Conservation (phyloP, 441 rosid species). For the Aleurites moluccanus region DNA sequence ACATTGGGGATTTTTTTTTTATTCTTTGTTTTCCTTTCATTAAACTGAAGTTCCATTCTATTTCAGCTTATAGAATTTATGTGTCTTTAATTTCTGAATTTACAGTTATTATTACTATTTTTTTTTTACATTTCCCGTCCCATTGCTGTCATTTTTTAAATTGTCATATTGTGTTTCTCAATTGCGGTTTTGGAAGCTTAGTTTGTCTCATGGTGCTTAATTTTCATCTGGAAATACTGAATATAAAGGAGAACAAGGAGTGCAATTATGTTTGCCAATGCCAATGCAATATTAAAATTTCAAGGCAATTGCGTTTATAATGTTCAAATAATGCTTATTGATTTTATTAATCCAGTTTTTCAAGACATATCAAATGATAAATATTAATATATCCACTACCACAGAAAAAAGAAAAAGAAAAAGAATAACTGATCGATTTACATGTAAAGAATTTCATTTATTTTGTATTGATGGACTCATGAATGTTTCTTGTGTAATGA, state of each 20-base stretch:
- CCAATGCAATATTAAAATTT: background rate
- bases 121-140: background rate
- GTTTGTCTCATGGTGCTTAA: background rate
- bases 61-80: conserved; percentile 7
- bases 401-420: background rate
- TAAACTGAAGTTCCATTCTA: background rate
- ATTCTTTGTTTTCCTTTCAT: background rate
- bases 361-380: no score
- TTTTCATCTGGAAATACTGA: background rate
- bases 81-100: background rate
- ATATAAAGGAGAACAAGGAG: background rate
- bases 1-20: background rate
- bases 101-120: background rate
- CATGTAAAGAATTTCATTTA: background rate
- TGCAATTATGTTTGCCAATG: background rate
- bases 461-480: background rate
- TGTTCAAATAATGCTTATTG: no score
- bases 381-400: background rate
- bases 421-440: background rate
- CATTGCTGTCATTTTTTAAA: conserved; percentile 1
- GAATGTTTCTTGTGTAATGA: background rate
- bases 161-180: background rate
- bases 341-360: no score
- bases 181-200: conserved; percentile 6
- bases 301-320: background rate